Evolutionary conservation across 164 flowering plant genomes (phyloP), one percentile per base, ranked within the genome.

Genomic region (Malania oleifera): DNA sequence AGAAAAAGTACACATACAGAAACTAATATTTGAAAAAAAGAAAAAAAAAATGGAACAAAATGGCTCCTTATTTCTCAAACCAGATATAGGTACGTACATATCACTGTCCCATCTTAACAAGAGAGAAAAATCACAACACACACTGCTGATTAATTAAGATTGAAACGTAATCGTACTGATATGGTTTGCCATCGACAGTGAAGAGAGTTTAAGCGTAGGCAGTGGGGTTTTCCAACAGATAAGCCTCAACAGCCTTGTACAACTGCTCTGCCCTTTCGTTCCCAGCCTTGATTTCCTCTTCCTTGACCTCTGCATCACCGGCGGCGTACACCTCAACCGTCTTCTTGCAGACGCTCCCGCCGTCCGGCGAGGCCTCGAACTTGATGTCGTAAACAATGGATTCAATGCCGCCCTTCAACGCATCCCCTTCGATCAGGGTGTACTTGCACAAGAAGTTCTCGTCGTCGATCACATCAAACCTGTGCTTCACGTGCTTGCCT

Each of bases 401-500:
- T 6, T 57, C 56, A 13, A 65, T 18, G n/a, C 24, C 29, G 40
- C 51, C 62, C 2, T 26, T 35, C 19, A 43, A 28, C 7, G 34
- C 50, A 12, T 64, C 68, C 2, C 52, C 61, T 50, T 57, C 68
- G 29, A 64, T 50, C 43, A 52, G 11, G 4, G 53, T 29, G 52
- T 57, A 65, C 37, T 65, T 65, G 57, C 57, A 50, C 19, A n/a
- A 19, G 14, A 12, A 64, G 25, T 58, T 58, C 12, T 57, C 62
- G 9, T 13, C 23, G 37, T 52, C 62, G 3, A 57, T 4, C 2
- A 9, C 62, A 14, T 64, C 68, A n/a, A n/a, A n/a, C n/a, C n/a
- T n/a, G n/a, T n/a, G n/a, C n/a, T n/a, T n/a, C n/a, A n/a, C n/a
- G n/a, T n/a, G n/a, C n/a, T n/a, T n/a, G n/a, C n/a, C n/a, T n/a